A percentile compares a stretch with the other conserved stretches of the same genome.
These are phyloP conservation scores for Protea cynaroides DNA, from an alignment of 164 flowering plant genomes.

Conservation along the genomic window DNA sequence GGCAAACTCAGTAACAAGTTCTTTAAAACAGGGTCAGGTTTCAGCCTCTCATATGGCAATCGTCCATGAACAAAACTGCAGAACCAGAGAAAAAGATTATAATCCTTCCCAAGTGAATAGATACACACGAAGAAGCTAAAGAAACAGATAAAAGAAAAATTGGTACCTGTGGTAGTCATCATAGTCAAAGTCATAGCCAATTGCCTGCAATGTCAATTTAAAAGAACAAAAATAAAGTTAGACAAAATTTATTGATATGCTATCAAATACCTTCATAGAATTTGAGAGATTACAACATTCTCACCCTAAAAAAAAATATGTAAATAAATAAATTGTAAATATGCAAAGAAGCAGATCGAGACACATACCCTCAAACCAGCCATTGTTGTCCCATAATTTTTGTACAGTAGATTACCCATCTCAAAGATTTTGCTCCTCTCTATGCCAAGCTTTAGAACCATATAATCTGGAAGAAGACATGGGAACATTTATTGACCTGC, in stretches of 20 bases:
- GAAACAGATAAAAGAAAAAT: constrained; percentile 1
- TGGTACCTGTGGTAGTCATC: constrained; percentile 83
- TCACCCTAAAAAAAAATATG: neutral
- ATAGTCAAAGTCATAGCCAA: constrained; percentile 70
- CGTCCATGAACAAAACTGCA: constrained; percentile 84
- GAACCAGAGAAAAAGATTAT: neutral
- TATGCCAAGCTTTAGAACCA: constrained; percentile 66
- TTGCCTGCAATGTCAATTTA: constrained; percentile 41
- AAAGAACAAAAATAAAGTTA: constrained; percentile 1
- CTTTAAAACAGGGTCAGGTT: constrained; percentile 68
- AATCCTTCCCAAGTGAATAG: neutral
- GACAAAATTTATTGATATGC: neutral
- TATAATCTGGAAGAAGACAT: constrained; percentile 41
- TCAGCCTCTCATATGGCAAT: constrained; percentile 67
- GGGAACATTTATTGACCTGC: neutral
- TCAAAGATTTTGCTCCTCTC: constrained; percentile 50
- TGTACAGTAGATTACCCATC: constrained; percentile 49
- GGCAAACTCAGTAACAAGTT: constrained; percentile 66
- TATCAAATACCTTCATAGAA: neutral
- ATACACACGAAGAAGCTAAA: neutral
- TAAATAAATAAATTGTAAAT: neutral
- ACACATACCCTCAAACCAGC: constrained; percentile 78
- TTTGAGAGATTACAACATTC: neutral
- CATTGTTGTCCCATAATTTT: constrained; percentile 84
- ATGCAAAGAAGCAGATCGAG: neutral